Conservation (phyloP, 768 basidiomycete genomes). For the Boletus reticuloceps region DNA sequence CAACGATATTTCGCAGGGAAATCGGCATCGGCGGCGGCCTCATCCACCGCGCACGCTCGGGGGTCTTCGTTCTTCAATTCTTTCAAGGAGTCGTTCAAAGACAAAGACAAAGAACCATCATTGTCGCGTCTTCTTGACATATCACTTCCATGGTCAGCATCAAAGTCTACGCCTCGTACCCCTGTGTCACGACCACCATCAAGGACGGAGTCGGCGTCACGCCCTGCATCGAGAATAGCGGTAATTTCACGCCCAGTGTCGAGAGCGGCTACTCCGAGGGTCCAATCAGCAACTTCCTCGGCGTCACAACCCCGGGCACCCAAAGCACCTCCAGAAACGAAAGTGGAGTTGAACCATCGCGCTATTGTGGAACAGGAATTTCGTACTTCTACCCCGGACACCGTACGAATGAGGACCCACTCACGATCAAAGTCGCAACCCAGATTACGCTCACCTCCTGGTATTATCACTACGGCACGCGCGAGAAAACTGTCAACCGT, state of each 20-base stretch:
- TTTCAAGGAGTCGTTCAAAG: constrained; percentile 15
- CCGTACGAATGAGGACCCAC: constrained; percentile 9
- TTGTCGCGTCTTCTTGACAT: constrained; percentile 33
- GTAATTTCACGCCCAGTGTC: constrained; percentile 14
- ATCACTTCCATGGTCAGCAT: constrained; percentile 34
- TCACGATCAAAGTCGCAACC: constrained; percentile 37
- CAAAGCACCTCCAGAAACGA: background rate
- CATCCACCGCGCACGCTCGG: constrained; percentile 11
- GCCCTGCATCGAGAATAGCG: constrained; percentile 19
- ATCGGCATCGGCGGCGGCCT: constrained; percentile 26
- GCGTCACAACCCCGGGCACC: background rate
- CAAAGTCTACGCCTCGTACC: constrained; percentile 11
- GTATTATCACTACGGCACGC: constrained; percentile 1
- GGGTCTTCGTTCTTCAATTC: constrained; percentile 21
- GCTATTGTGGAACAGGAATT: background rate
- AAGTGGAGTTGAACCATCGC: background rate
- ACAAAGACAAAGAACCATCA: constrained; percentile 28
- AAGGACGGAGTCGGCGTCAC: constrained; percentile 12
- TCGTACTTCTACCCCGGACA: background rate
- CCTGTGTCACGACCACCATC: constrained; percentile 18
- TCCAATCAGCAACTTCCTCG: background rate
- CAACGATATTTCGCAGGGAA: constrained; percentile 28
- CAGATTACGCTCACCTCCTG: constrained; percentile 22
- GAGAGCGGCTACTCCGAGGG: constrained; percentile 4
- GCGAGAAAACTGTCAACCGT: constrained; percentile 30